Evolutionary conservation across 768 basidiomycete genomes (phyloP).

Genomic region (Mycena capillaripes): DNA sequence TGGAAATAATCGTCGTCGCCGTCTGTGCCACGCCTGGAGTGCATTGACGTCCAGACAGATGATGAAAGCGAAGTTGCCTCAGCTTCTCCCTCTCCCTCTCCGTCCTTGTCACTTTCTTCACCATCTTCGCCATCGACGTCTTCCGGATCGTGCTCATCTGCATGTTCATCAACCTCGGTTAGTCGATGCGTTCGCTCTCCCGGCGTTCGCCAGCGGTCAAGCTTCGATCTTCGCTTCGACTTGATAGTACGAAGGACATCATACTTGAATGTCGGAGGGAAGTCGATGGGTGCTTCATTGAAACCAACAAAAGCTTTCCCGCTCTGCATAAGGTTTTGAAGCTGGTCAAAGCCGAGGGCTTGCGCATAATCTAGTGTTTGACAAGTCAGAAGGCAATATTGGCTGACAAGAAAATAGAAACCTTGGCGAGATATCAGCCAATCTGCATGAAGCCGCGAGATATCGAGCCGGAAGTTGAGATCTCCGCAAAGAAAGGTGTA

Average conservation of each 20-base stretch:
- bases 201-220: slow-evolving; percentile 51
- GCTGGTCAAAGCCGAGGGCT: slow-evolving; percentile 92
- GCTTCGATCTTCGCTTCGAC: slow-evolving; percentile 58
- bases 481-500: slow-evolving; percentile 92
- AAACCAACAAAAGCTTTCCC: slow-evolving; percentile 83
- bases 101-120: slow-evolving; percentile 59
- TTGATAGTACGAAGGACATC: slow-evolving; percentile 78
- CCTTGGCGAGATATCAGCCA: slow-evolving; percentile 91
- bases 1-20: slow-evolving; percentile 57
- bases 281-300: slow-evolving; percentile 82
- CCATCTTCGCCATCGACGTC: slow-evolving; percentile 55
- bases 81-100: slow-evolving; percentile 49
- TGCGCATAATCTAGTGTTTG: slow-evolving; percentile 77
- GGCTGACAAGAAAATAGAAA: slow-evolving; percentile 42
- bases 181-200: slow-evolving; percentile 49
- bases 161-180: slow-evolving; percentile 58
- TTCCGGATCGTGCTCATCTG: slow-evolving; percentile 47
- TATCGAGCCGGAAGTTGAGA: slow-evolving; percentile 91
- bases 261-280: slow-evolving; percentile 96
- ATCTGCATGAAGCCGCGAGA: slow-evolving; percentile 93
- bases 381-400: slow-evolving; percentile 19
- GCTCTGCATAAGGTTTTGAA: slow-evolving; percentile 81
- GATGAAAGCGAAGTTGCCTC: slow-evolving; percentile 70
- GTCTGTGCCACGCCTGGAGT: slow-evolving; percentile 55
- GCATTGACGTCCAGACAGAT: slow-evolving; percentile 62